Evolutionary conservation across 163 green algal species (phyloP), one percentile per base, ranked within the genome.

Genomic region (Volvox carteri): DNA sequence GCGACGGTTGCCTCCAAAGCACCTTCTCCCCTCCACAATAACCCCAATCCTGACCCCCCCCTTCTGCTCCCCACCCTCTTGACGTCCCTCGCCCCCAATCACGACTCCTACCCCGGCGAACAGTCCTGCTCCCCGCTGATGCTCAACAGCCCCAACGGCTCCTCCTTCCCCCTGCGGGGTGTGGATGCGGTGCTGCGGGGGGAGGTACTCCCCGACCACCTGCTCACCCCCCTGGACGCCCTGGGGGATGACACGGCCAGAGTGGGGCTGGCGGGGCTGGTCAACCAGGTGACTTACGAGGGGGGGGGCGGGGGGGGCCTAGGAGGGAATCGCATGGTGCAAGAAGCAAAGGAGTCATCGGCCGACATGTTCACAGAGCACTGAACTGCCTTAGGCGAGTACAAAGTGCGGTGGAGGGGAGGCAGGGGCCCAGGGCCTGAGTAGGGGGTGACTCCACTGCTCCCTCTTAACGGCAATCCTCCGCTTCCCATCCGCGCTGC

Each of bases 251-350:
- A 86, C 0, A 39, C 60, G 5, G 58, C 37, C 2, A 77, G 85
- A 46, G 73, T 98, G 9, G 94, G 67, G 18, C 48, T 88, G 6
- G 94, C 92, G 9, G 92, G 96, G 91, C 90, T 98, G 16, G 88
- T 91, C 58, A 99, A 99, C 87, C 96, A 98, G 92, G 91, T 93
- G 16, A 19, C 79, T 46, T 87, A 54, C 11, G 48, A 76, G 25
- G 25, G 5, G 2, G 2, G 1, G 67, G 30, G 67, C 8, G 30
- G 65, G 16, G 8, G 30, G 30, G 65, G 30, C 50, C 12, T 44
- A 30, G n/a, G 30, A 75, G 30, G 65, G 33, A 12, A 44, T 42
- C n/a, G 65, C 9, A 9, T 14, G 65, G 16, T 14, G 60, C 7
- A 72, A 35, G 60, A 19, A 39, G 60, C 14, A 72, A 72, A 72